Evolutionary conservation across 805 yeast genomes (phyloP).

Genomic region (Zygotorulaspora sp.): DNA sequence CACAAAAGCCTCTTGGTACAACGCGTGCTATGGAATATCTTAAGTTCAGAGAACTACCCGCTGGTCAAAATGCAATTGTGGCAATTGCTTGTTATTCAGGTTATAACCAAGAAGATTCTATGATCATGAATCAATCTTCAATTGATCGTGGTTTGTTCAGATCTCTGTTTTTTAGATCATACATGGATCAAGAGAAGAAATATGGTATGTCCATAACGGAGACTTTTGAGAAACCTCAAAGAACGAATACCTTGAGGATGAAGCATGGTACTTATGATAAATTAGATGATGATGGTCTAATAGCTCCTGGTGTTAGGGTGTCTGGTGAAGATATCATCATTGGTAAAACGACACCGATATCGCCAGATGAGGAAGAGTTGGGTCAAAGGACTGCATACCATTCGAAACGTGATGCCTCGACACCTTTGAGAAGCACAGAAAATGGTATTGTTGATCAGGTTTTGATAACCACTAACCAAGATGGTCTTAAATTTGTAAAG

Average conservation of each 20-base stretch:
- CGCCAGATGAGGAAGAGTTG: slow-evolving; percentile 97
- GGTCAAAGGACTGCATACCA: slow-evolving; percentile 99
- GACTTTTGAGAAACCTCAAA: slow-evolving; percentile 94
- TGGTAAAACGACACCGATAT: slow-evolving; percentile 98
- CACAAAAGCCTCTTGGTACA: slow-evolving; percentile 96
- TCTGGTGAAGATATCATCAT: slow-evolving; percentile 98
- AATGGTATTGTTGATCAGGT: slow-evolving; percentile 99
- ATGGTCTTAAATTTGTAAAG: slow-evolving; percentile 94
- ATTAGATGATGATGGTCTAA: slow-evolving; percentile 95
- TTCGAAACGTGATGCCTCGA: slow-evolving; percentile 97
- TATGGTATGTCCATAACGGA: slow-evolving; percentile 98
- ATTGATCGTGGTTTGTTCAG: slow-evolving; percentile 96
- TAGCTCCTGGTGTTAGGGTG: slow-evolving; percentile 97
- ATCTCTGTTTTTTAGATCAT: slow-evolving; percentile 92
- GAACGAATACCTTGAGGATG: slow-evolving; percentile 89
- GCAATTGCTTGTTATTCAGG: slow-evolving; percentile 98
- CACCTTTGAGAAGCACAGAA: slow-evolving; percentile 94
- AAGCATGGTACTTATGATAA: slow-evolving; percentile 98
- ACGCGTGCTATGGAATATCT: slow-evolving; percentile 96
- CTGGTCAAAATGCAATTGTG: slow-evolving; percentile 98
- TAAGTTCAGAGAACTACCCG: slow-evolving; percentile 96
- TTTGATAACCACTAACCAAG: slow-evolving; percentile 92
- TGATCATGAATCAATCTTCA: slow-evolving; percentile 98
- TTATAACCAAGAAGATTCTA: slow-evolving; percentile 98
- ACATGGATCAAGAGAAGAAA: slow-evolving; percentile 97